Evolutionary conservation across 129 eudicot genomes (phyloP).

Genomic region (Lonicera japonica): DNA sequence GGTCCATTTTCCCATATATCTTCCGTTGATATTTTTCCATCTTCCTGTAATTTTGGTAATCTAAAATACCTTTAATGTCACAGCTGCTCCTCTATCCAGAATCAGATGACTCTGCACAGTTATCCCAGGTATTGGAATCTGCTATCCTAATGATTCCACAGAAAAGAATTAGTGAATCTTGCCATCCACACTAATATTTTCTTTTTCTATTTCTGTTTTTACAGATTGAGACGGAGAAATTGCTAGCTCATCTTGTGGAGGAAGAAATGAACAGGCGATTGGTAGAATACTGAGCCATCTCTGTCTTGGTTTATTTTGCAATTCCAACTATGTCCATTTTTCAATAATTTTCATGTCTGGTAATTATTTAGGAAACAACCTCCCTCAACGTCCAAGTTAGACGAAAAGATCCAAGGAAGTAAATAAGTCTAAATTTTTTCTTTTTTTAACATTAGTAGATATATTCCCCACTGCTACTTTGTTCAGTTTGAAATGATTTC

Average conservation of each 20-base stretch:
- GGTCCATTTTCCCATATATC: slow-evolving; percentile 27
- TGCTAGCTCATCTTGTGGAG: slow-evolving; percentile 95
- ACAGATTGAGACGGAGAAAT: slow-evolving; percentile 97
- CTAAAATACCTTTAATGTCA: slow-evolving; percentile 12
- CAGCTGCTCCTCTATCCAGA: slow-evolving; percentile 95
- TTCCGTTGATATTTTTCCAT: not conserved
- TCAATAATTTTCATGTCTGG: not conserved
- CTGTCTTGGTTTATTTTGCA: not conserved
- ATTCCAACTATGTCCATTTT: not conserved
- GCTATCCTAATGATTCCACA: not conserved
- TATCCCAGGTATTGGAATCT: slow-evolving; percentile 65
- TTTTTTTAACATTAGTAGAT: too few relatives aligned
- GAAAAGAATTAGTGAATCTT: not conserved
- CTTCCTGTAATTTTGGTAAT: slow-evolving; percentile 11
- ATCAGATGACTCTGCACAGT: slow-evolving; percentile 95
- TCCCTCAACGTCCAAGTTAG: not conserved
- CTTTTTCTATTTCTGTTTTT: slow-evolving; percentile 8
- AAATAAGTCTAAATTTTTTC: too few relatives aligned
- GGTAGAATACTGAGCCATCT: slow-evolving; percentile 36
- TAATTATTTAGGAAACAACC: not conserved
- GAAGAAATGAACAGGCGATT: slow-evolving; percentile 81
- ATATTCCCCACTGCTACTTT: too few relatives aligned
- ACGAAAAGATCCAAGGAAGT: not conserved
- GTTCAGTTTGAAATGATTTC: too few relatives aligned
- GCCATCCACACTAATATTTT: not conserved